Evolutionary conservation across 148 eudicot species (phyloP).

Genomic region (Hydrangea macrophylla): DNA sequence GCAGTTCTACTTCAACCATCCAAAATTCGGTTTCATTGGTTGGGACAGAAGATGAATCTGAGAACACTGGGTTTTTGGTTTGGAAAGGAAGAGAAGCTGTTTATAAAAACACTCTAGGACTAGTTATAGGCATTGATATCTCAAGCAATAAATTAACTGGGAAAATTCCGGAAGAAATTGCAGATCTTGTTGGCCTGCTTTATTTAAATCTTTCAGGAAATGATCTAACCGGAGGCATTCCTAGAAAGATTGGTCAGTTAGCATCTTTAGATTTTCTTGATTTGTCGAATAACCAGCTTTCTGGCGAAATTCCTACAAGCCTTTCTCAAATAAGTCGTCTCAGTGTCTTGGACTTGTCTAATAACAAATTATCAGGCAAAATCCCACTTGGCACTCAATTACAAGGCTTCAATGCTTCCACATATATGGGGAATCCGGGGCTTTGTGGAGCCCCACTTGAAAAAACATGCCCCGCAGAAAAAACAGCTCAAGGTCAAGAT

Average conservation of each 20-base stretch:
- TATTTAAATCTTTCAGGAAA: constrained; percentile 39
- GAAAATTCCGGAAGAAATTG: constrained; percentile 25
- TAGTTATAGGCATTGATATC: constrained; percentile 32
- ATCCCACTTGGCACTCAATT: constrained; percentile 36
- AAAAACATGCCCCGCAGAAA: neutral
- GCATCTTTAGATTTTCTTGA: constrained; percentile 25
- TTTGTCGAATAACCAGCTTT: constrained; percentile 27
- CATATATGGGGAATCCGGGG: constrained; percentile 24
- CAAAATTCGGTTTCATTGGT: neutral
- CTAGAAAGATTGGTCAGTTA: constrained; percentile 25
- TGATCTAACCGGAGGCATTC: constrained; percentile 25
- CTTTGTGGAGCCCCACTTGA: constrained; percentile 20
- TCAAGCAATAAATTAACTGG: constrained; percentile 30
- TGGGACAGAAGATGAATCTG: too few species aligned
- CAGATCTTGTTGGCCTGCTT: constrained; percentile 15
- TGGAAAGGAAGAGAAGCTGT: constrained; percentile 22
- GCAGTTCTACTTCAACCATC: too few species aligned
- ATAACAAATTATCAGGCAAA: constrained; percentile 32
- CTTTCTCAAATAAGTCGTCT: constrained; percentile 21
- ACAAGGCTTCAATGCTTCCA: constrained; percentile 25
- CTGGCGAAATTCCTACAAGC: constrained; percentile 33
- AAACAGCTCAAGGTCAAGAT: neutral
- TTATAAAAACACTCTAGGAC: constrained; percentile 12
- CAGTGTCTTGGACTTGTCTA: constrained; percentile 30
- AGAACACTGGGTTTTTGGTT: neutral